Percentiles rank a stretch among this genome's conserved stretches.
Conservation (phyloP, 2,329 filamentous ascomycete species). For the Pseudocercospora cruenta region DNA sequence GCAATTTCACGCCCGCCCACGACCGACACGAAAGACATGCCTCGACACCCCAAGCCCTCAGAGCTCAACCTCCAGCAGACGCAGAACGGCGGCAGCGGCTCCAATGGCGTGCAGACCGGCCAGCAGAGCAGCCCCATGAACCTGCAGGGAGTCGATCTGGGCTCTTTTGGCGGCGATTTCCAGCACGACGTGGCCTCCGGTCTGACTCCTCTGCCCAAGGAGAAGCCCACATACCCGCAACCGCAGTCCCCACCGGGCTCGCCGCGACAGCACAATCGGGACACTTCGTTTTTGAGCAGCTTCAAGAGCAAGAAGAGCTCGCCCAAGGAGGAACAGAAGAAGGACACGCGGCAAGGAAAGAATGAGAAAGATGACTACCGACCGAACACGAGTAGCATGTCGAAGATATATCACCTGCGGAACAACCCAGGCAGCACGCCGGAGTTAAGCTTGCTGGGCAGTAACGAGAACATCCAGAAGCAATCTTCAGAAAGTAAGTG, state of each 20-base stretch:
- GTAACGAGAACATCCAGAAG: conserved; percentile 33
- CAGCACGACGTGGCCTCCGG: conserved; percentile 32
- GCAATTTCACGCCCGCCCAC: conserved; percentile 20
- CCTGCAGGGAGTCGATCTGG: conserved; percentile 42
- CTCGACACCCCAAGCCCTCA: conserved; percentile 36
- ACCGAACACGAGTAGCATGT: conserved; percentile 38
- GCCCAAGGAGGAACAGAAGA: conserved; percentile 23
- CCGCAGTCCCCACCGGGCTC: conserved; percentile 36
- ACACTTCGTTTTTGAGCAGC: conserved; percentile 34
- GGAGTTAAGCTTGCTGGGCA: conserved; percentile 46
- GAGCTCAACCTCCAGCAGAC: conserved; percentile 37
- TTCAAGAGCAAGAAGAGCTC: conserved; percentile 32
- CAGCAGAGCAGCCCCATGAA: conserved; percentile 40
- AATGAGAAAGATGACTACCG: conserved; percentile 36
- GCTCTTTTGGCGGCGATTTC: conserved; percentile 41
- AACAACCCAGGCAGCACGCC: conserved; percentile 53
- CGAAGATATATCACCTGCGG: conserved; percentile 45
- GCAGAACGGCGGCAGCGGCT: conserved; percentile 23
- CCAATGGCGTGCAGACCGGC: conserved; percentile 23
- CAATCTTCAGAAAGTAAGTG: conserved; percentile 37
- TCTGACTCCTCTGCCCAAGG: conserved; percentile 26
- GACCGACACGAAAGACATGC: conserved; percentile 30
- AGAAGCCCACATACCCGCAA: conserved; percentile 26
- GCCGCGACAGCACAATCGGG: conserved; percentile 31
- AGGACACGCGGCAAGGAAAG: conserved; percentile 29